Base-by-base conservation (phyloP, 208 protist genomes). In the Leishmania gerbilli region DNA sequence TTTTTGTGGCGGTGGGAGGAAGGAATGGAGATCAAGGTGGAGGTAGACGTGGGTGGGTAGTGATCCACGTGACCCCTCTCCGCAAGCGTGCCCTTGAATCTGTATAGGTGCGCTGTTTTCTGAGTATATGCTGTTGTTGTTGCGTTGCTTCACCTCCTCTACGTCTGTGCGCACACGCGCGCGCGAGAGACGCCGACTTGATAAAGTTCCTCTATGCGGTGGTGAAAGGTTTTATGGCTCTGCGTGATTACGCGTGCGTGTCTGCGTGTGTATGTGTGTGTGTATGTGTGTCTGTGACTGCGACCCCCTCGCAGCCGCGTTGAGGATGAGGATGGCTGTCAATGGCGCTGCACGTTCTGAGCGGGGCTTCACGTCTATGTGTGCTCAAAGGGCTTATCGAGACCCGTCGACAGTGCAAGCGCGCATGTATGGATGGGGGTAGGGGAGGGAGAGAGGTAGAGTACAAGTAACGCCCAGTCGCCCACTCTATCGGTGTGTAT, bases 1-100 rank as follows among this genome's bases (percentile, higher is more conserved):
- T 97, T n/a, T 42, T 31, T 13, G 72, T 47, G 34, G 6, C 34
- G 51, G 31, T 62, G 72, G 47, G 17, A 31, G 2, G 17, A n/a
- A 40, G 51, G 6, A 68, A 53, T 45, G 34, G 17, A 21, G 27
- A 34, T 21, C 7, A 11, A 40, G 51, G 51, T 19, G 6, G 40
- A 27, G 5, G 42, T 34, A 37, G n/a, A 45, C 9, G 69, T 24
- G 27, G 24, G 45, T 19, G 45, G 7, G 31, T 40, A 3, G 7
- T 5, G 34, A 51, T 74, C 24, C 37, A 74, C 68, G 40, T 15
- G 27, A 3, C 68, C n/a, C 69, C 51, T 45, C 11, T 45, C 27
- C 13, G 21, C 42, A 51, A 34, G 13, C 27, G 27, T 74, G 19
- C 13, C 7, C 69, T 74, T 74, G 0, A 74, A 74, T 74, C 69